Evolutionary conservation across 768 basidiomycete species (phyloP), one percentile per base, ranked within the genome.

Genomic region (Amyloporia xantha): DNA sequence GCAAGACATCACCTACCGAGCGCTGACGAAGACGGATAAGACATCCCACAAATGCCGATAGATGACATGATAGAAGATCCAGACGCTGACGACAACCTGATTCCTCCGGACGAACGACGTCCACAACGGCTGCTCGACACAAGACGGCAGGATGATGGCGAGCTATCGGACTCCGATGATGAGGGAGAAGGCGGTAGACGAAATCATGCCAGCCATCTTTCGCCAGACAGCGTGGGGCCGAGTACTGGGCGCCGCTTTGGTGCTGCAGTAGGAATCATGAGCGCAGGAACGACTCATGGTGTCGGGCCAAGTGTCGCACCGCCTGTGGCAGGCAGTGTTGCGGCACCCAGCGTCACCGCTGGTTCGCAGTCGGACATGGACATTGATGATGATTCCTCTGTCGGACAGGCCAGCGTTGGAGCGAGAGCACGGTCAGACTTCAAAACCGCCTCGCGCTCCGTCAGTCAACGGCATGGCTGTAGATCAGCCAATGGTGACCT

Each of bases 161-260:
- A 94, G 60, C 75, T 96, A 11, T 96, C 92, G 5, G 96, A 99
- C 65, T 98, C 96, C 1, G 96, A 99, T 55, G 96, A 99, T 62
- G 96, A 99, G 68, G 94, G 91, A 15, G 86, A 87, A 57, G 93
- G 90, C 39, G 89, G 84, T 1, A 77, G 93, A 47, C 74, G 84
- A 50, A 76, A 92, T 57, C 82, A 83, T 50, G 69, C 76, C 7
- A 70, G 70, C 30, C 79, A 86, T 63, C 72, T 74, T 23, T 75
- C 81, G 27, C 70, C 69, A 20, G 79, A 78, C 42, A 64, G 62
- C 33, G 63, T 60, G 41, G 77, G 73, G 48, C 64, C 68, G 26
- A 17, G 17, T 21, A 56, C 56, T 0, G 62, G 68, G 52, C 67
- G 68, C 35, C 80, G 62, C 41, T 86, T 84, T 52, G 81, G 82